Evolutionary conservation across 352 stramenopile genomes (phyloP), one percentile per base, ranked within the genome.

Genomic region (Pythium dissotocum): DNA sequence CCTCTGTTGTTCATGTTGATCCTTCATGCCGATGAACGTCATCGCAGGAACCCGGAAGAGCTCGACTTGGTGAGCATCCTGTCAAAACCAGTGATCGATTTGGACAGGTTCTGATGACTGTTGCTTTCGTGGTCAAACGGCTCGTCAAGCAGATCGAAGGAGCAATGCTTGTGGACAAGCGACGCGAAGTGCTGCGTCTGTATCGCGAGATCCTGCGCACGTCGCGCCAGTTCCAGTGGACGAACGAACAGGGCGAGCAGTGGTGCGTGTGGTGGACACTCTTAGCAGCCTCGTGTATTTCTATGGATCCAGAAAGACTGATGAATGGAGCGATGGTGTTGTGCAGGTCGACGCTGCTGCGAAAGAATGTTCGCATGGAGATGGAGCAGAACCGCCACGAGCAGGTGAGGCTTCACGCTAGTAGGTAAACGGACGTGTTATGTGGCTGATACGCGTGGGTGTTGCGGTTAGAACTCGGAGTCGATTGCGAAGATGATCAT

Each of bases 131-230:
- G 1, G 28, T 30, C 28, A 30, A 30, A 30, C 28, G 4, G 28
- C 2, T 30, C 28, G 4, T 30, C 5, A 7, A 7, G 13, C 7
- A 18, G 32, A 48, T 21, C 4, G n/a, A 26, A 53, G 18, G 36
- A 30, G 38, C 6, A 13, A 77, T 77, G 72, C 71, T 81, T 38
- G 64, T 91, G 13, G 72, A 91, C 68, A 91, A 89, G 69, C 77
- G 83, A 52, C 82, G 82, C 44, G 87, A 94, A 54, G 85, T 91
- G 74, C 72, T 95, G 71, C 83, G 84, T 16, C 72, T 95, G 64
- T 95, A 95, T 75, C 82, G 82, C 33, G 79, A 89, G 77, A 89
- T 95, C 61, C 74, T 95, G 72, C 83, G 82, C 64, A 89, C 82
- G 33, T 72, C 87, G 71, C 82, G 82, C 49, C 74, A 82, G 63